Evolutionary conservation across 2,329 filamentous ascomycete genomes (phyloP).

Genomic region (Penicillium sp.): DNA sequence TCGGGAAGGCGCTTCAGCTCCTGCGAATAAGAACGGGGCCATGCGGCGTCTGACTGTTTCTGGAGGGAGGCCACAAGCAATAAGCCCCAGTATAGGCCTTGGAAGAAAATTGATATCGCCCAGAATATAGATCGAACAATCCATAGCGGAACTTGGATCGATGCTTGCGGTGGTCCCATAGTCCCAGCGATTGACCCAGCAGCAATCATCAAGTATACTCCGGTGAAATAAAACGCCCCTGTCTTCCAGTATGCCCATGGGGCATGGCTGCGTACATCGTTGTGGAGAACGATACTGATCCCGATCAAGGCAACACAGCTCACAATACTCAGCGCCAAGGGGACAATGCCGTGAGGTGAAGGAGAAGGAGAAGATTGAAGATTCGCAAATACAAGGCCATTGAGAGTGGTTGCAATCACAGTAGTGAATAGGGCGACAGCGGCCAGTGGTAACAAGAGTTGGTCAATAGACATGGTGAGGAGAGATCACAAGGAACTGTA

Average conservation of each 20-base stretch:
- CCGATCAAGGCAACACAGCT: conserved; percentile 24
- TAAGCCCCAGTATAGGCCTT: conserved; percentile 30
- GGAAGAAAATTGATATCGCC: conserved; percentile 29
- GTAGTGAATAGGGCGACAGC: conserved; percentile 21
- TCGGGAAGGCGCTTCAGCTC: conserved; percentile 21
- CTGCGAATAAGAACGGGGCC: conserved; percentile 21
- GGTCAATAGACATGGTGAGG: conserved; percentile 15
- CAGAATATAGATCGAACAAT: conserved; percentile 36
- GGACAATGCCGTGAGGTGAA: conserved; percentile 16
- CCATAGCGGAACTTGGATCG: conserved; percentile 18
- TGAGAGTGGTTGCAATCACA: conserved; percentile 25
- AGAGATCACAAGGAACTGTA: conserved; percentile 3
- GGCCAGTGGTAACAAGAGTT: conserved; percentile 23
- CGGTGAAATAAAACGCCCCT: conserved; percentile 14
- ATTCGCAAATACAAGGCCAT: conserved; percentile 26
- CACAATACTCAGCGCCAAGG: conserved; percentile 23
- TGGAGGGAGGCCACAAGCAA: conserved; percentile 18
- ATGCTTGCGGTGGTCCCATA: conserved; percentile 21
- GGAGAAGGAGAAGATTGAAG: conserved; percentile 17
- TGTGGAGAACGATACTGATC: conserved; percentile 16
- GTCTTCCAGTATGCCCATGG: conserved; percentile 19
- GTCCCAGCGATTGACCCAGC: conserved; percentile 26
- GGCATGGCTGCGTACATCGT: conserved; percentile 13
- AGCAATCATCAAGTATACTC: conserved; percentile 25
- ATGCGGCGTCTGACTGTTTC: conserved; percentile 11